A percentile compares a stretch with the other conserved stretches of the same genome.
Conservation (phyloP, 2,329 filamentous ascomycete species). For the Colletotrichum sp. region DNA sequence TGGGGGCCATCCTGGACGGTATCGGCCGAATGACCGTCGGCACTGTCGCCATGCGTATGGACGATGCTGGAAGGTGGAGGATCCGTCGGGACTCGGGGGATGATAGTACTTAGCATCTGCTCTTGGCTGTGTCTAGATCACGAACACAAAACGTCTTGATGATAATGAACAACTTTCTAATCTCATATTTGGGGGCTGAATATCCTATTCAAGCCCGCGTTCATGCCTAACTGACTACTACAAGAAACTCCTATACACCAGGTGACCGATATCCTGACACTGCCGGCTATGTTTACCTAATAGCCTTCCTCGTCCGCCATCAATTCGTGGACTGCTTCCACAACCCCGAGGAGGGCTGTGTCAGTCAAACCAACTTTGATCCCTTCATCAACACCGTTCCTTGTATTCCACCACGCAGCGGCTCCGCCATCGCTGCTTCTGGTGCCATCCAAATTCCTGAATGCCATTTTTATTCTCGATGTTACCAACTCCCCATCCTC, state of each 20-base stretch:
- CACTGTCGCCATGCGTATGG: slow-evolving; percentile 34
- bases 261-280: background rate
- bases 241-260: background rate
- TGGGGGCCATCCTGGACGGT: slow-evolving; percentile 40
- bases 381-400: background rate
- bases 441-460: background rate
- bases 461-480: background rate
- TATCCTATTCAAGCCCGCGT: background rate
- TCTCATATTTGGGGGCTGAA: background rate
- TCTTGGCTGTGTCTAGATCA: background rate
- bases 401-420: slow-evolving; percentile 18
- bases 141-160: background rate
- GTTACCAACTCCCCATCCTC: background rate
- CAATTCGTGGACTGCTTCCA: slow-evolving; percentile 35
- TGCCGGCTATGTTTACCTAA: background rate
- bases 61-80: slow-evolving; percentile 46
- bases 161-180: background rate
- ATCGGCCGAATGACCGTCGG: slow-evolving; percentile 35
- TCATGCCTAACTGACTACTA: background rate
- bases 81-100: slow-evolving; percentile 25
- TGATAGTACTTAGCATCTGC: background rate
- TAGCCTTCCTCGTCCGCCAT: slow-evolving; percentile 23
- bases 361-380: background rate
- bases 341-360: slow-evolving; percentile 29
- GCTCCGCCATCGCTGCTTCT: slow-evolving; percentile 15